phyloP scores from a whole-genome alignment of 352 stramenopile genomes.

The Globisporangium alternatum region DNA sequence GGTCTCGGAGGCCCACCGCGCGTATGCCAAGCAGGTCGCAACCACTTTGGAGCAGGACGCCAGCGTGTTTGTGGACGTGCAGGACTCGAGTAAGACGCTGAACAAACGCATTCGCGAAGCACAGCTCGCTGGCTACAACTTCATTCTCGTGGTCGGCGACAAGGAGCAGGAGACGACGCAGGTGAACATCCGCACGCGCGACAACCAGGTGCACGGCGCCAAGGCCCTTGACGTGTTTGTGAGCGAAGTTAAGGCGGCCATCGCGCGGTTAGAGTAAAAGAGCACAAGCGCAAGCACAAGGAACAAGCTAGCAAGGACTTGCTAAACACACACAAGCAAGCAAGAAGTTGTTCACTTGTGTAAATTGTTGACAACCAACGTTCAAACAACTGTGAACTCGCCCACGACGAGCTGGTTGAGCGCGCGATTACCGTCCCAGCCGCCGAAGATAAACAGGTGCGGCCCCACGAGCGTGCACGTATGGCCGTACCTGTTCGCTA shows the following conservation, averaged over 20 bases:
- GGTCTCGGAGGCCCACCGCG: conserved; percentile 56
- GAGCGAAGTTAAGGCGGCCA: conserved; percentile 46
- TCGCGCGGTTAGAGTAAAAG: conserved; percentile 63
- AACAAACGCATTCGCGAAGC: conserved; percentile 83
- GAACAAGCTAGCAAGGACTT: not conserved
- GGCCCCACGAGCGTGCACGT: conserved; percentile 56
- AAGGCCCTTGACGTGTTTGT: conserved; percentile 56
- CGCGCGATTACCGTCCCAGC: conserved; percentile 79
- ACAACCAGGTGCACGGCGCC: conserved; percentile 78
- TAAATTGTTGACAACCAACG: not conserved
- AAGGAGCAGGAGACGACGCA: conserved; percentile 49
- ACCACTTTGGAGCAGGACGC: conserved; percentile 37
- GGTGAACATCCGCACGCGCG: conserved; percentile 79
- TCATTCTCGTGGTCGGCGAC: conserved; percentile 80
- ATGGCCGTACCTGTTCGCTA: conserved; percentile 75
- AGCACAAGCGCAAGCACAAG: conserved; percentile 10
- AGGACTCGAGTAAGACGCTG: conserved; percentile 76
- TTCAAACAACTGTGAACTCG: conserved; percentile 26
- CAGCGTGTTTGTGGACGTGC: conserved; percentile 65
- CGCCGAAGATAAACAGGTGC: conserved; percentile 75
- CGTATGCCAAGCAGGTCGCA: conserved; percentile 62
- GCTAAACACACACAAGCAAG: not conserved
- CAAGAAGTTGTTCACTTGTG: not conserved
- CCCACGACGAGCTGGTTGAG: conserved; percentile 76
- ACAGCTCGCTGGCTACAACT: conserved; percentile 82